Base-by-base conservation (phyloP, 2,329 filamentous ascomycete species). In the Fusarium chlamydosporum region DNA sequence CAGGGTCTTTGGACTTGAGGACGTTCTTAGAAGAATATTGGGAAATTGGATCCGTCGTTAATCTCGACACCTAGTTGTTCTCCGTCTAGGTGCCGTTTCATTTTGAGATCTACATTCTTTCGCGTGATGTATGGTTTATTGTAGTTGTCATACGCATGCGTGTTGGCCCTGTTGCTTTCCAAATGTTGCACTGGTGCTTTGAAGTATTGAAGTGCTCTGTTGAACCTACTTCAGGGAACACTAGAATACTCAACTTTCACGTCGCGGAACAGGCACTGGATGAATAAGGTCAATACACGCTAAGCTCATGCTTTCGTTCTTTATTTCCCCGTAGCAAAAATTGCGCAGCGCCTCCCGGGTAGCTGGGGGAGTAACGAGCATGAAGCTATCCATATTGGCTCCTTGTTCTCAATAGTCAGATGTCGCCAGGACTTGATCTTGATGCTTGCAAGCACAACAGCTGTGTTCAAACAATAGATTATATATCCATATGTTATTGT, bases 81-180 rank as follows among this genome's bases (percentile, higher is more conserved):
- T 77, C 81, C 78, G 80, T 86, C 83, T 82, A 81, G 77, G 78
- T 81, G 80, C 78, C 81, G 84, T 86, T 86, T 86, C 84, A 86
- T 85, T 84, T 81, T 80, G 83, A 84, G 84, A 86, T 86, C 84
- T 84, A 86, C 84, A 86, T 83, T 79, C 66, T 63, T 69, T 60
- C 29, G 33, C n/a, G 20, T 58, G n/a, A 62, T 20, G 33, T 18
- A 23, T 23, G 23, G 11, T 5, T 20, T 27, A 1, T 42, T 16
- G 35, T 34, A n/a, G 48, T 20, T 48, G 43, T 26, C 23, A 27
- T 16, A 23, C 23, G 4, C 23, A 23, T 23, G 23, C 23, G 23
- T 23, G 23, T 23, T 23, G 23, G 5, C 23, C 23, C 23, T 6
- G 4, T 6, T 29, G 29, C 10, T 29, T 7, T 29, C 29, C 5